Evolutionary conservation across 805 yeast genomes (phyloP), one percentile per base, ranked within the genome.

Genomic region (Ascoidea rubescens): DNA sequence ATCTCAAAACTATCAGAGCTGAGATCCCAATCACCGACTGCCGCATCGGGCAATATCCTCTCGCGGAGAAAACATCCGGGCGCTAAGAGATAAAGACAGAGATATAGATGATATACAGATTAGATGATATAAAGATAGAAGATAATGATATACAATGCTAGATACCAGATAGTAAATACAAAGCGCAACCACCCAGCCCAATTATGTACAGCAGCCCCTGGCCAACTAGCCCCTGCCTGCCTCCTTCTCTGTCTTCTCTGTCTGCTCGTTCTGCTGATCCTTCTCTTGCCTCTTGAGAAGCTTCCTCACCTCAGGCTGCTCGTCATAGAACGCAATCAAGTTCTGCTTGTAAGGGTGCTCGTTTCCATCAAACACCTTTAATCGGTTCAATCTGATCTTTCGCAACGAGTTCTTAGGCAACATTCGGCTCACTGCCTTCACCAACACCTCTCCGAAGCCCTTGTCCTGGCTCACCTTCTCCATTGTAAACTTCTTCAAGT

Each of bases 341-440:
- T 93, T 93, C 58, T 81, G 77, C 57, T 79, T 79, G 66, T 87
- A 93, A 30, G 96, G 97, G 64, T 87, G 86, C 53, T 85, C 85
- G 53, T 87, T 79, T 32, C 91, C 96, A 60, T 95, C 98, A 65
- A 77, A 86, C 0, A 87, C 80, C 68, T 87, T 89, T 55, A 93
- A 73, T 64, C 99, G 79, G 31, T 80, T 91, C 62, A 93, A 67
- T 65, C 99, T 80, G 12, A 72, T 69, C 60, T 82, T 77, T 66
- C 98, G 79, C 57, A 84, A 77, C 61, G 82, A 81, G 67, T 93
- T 91, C 70, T 87, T 90, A 47, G 99, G 99, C 52, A 93, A 74
- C 99, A 93, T 93, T 53, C 95, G 95, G 56, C 87, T 82, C 5
- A 93, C 99, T 1, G 99, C 98, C 60, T 84, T 79, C 60, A 69